Evolutionary conservation across 2,329 filamentous ascomycete genomes (phyloP).

Genomic region (Arthrobotrys sinensis): DNA sequence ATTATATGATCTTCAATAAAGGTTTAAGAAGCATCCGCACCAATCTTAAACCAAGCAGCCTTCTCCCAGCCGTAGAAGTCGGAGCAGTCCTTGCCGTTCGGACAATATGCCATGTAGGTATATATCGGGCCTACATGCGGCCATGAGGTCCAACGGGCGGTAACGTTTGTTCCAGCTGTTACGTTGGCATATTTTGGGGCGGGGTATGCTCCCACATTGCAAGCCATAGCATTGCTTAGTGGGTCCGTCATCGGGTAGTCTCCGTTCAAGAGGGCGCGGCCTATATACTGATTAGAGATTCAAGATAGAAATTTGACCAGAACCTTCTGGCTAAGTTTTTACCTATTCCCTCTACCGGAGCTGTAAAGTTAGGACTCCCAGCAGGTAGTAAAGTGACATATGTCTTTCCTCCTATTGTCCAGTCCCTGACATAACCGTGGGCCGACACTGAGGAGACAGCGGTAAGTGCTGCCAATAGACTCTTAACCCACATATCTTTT

Average conservation of each 20-base stretch:
- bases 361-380: conserved; percentile 23
- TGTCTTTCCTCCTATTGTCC: conserved; percentile 31
- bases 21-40: not conserved
- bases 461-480: not conserved
- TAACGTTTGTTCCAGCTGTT: conserved; percentile 46
- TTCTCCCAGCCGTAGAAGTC: conserved; percentile 55
- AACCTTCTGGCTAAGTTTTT: not conserved
- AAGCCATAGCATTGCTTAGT: conserved; percentile 44
- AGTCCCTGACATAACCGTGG: conserved; percentile 43
- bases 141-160: conserved; percentile 46
- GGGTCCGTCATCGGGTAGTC: conserved; percentile 31
- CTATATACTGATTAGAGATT: conserved; percentile 10
- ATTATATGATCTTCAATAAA: not conserved
- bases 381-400: conserved; percentile 30
- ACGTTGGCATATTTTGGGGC: conserved; percentile 48
- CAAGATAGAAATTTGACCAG: not conserved
- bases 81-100: conserved; percentile 39
- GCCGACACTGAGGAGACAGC: conserved; percentile 28
- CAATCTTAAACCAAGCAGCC: conserved; percentile 51
- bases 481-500: conserved; percentile 15
- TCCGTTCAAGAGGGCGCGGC: conserved; percentile 37
- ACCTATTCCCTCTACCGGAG: conserved; percentile 52
- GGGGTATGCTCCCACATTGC: conserved; percentile 45
- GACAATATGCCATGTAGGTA: conserved; percentile 48
- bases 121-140: conserved; percentile 47